These are phyloP conservation scores for Vanrija sp. DNA, from an alignment of 1,284 basidiomycete species.

Conservation along the genomic window DNA sequence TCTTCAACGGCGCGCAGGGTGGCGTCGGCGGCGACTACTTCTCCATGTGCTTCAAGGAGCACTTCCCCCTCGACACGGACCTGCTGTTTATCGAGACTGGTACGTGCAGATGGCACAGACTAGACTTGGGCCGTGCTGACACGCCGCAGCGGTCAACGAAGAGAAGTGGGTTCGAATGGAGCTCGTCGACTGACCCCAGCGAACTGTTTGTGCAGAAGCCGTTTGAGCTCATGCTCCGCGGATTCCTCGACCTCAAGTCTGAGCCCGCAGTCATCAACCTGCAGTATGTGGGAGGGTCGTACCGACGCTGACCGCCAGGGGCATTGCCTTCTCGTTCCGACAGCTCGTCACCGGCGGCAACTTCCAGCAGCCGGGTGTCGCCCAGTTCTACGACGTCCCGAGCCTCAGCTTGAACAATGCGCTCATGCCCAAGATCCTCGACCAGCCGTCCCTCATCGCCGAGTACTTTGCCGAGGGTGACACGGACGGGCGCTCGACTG, in stretches of 20 bases:
- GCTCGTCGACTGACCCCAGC: not conserved
- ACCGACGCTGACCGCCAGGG: constrained; percentile 7
- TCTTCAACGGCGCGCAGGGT: constrained; percentile 30
- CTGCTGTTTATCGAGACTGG: constrained; percentile 31
- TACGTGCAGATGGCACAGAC: constrained; percentile 3
- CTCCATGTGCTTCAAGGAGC: constrained; percentile 27
- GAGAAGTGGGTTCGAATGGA: not conserved
- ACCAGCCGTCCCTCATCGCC: constrained; percentile 14
- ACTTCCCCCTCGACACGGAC: constrained; percentile 30
- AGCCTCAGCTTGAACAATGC: constrained; percentile 32
- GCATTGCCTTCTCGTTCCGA: constrained; percentile 32
- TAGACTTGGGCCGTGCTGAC: no score
- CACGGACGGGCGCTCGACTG: constrained; percentile 12
- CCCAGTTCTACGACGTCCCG: constrained; percentile 40
- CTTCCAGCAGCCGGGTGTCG: constrained; percentile 15
- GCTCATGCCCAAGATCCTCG: constrained; percentile 22
- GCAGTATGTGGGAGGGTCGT: constrained; percentile 5
- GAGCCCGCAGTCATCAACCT: constrained; percentile 4
- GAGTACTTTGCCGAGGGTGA: constrained; percentile 23
- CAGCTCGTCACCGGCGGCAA: constrained; percentile 27
- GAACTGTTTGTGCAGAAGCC: not conserved
- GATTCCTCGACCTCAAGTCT: not conserved
- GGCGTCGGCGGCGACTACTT: constrained; percentile 30
- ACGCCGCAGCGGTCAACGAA: constrained; percentile 30
- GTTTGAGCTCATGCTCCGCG: constrained; percentile 12